Evolutionary conservation across 805 yeast species (phyloP).

Genomic region (Candida ortonii): DNA sequence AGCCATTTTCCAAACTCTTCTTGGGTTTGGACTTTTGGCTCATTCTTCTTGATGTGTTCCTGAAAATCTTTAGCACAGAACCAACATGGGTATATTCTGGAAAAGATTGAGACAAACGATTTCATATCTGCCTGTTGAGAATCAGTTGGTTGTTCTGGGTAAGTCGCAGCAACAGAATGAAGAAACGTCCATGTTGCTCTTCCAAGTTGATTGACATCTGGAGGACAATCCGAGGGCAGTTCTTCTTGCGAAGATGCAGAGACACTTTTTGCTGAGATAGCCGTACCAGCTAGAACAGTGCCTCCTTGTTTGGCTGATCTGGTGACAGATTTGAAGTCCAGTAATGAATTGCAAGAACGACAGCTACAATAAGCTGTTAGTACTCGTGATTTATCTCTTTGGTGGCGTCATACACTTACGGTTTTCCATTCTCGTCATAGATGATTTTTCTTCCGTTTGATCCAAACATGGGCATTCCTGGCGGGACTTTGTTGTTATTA

Average conservation of each 20-base stretch:
- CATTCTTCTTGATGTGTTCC: constrained; percentile 49
- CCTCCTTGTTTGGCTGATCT: constrained; percentile 11
- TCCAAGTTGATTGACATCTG: constrained; percentile 81
- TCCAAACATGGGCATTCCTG: constrained; percentile 45
- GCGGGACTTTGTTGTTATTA: constrained; percentile 1
- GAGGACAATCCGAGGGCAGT: constrained; percentile 58
- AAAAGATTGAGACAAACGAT: constrained; percentile 65
- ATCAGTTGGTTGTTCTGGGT: constrained; percentile 65
- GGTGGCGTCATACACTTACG: constrained; percentile 67
- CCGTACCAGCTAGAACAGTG: constrained; percentile 13
- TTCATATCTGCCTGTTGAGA: constrained; percentile 69
- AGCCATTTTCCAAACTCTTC: constrained; percentile 88
- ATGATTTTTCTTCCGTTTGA: constrained; percentile 65
- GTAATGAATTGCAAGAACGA: constrained; percentile 79
- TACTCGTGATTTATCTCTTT: too few relatives aligned
- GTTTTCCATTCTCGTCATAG: constrained; percentile 88
- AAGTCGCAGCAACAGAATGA: constrained; percentile 86
- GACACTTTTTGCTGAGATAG: constrained; percentile 16
- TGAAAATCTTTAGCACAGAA: constrained; percentile 86
- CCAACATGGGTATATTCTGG: constrained; percentile 89
- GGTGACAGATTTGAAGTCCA: constrained; percentile 72
- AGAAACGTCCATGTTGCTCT: constrained; percentile 88
- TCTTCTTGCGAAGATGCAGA: constrained; percentile 20
- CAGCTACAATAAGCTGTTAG: constrained; percentile 45
- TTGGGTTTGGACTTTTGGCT: constrained; percentile 59